These are phyloP conservation scores for Termitomyces sp. DNA, from an alignment of 1,284 basidiomycete species.

Conservation along the genomic window DNA sequence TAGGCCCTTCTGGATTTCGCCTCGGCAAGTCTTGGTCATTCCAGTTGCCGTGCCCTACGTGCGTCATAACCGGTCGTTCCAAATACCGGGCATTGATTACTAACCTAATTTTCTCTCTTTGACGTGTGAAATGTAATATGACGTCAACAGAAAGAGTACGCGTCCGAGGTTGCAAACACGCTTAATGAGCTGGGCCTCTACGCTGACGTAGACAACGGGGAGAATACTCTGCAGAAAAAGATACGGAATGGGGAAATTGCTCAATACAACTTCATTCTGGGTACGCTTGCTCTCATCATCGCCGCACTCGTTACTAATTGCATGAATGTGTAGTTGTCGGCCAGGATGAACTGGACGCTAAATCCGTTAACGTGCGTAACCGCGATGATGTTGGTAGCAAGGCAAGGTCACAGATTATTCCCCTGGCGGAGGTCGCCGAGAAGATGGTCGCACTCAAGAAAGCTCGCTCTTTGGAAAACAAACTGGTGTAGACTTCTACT, in stretches of 20 bases:
- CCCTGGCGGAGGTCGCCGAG: constrained; percentile 59
- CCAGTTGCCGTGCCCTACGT: constrained; percentile 88
- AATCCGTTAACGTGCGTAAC: constrained; percentile 93
- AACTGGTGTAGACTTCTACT: constrained; percentile 23
- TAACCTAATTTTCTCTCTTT: neutral
- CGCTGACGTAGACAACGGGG: constrained; percentile 89
- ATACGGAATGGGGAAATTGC: constrained; percentile 90
- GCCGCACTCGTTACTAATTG: neutral
- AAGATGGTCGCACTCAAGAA: constrained; percentile 66
- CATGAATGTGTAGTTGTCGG: constrained; percentile 71
- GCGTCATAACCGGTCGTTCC: constrained; percentile 29
- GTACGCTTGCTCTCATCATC: constrained; percentile 38
- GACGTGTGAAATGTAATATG: neutral
- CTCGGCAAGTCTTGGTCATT: constrained; percentile 91
- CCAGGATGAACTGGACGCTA: constrained; percentile 81
- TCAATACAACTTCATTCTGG: constrained; percentile 96
- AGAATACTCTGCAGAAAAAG: constrained; percentile 95
- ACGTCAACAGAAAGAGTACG: constrained; percentile 78
- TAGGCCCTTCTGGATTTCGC: constrained; percentile 95
- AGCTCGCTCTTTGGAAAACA: constrained; percentile 51
- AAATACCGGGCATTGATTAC: constrained; percentile 9
- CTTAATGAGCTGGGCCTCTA: constrained; percentile 75
- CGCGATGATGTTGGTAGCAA: constrained; percentile 89
- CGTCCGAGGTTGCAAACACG: constrained; percentile 69
- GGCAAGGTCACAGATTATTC: constrained; percentile 61